Percentiles rank a stretch among this genome's conserved stretches.
These are phyloP conservation scores for Verticillium tricorpus DNA, from an alignment of 2,329 filamentous ascomycete species.

Conservation along the genomic window DNA sequence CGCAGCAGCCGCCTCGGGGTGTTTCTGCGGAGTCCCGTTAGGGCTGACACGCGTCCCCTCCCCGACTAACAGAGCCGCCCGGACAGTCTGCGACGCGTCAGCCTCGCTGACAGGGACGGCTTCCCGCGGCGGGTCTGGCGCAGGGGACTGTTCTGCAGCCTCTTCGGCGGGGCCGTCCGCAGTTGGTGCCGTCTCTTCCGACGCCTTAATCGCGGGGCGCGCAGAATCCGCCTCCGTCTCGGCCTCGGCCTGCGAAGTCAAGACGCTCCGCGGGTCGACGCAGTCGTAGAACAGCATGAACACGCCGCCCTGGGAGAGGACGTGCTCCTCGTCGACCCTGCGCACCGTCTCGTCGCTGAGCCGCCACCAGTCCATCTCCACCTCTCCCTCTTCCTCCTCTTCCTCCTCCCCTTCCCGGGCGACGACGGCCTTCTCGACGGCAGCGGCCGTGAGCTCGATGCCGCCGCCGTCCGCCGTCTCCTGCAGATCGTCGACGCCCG, in stretches of 20 bases:
- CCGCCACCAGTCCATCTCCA: slow-evolving; percentile 71
- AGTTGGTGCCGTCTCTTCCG: background rate
- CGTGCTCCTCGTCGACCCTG: slow-evolving; percentile 66
- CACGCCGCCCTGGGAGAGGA: slow-evolving; percentile 72
- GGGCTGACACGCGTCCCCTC: background rate
- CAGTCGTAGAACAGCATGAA: slow-evolving; percentile 98
- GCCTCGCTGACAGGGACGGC: background rate
- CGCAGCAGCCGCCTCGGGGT: background rate
- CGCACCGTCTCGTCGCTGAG: slow-evolving; percentile 86
- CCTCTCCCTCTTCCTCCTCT: slow-evolving; percentile 16
- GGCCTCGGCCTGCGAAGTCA: slow-evolving; percentile 22
- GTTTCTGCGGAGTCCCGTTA: background rate
- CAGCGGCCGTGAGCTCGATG: background rate
- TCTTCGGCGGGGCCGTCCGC: background rate
- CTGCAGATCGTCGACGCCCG: slow-evolving; percentile 9
- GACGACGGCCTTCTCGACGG: background rate
- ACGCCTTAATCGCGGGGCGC: background rate
- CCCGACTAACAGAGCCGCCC: background rate
- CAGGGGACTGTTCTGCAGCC: background rate
- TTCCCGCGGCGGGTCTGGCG: background rate
- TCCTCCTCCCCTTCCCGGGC: background rate
- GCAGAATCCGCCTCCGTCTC: background rate
- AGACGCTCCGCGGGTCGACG: slow-evolving; percentile 49
- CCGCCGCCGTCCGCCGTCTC: background rate
- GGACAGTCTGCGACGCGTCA: background rate